A percentile compares a stretch with the other conserved stretches of the same genome.
Evolutionary conservation across 129 eudicot species (phyloP).

Genomic region (Rutidosis leptorrhynchoides): DNA sequence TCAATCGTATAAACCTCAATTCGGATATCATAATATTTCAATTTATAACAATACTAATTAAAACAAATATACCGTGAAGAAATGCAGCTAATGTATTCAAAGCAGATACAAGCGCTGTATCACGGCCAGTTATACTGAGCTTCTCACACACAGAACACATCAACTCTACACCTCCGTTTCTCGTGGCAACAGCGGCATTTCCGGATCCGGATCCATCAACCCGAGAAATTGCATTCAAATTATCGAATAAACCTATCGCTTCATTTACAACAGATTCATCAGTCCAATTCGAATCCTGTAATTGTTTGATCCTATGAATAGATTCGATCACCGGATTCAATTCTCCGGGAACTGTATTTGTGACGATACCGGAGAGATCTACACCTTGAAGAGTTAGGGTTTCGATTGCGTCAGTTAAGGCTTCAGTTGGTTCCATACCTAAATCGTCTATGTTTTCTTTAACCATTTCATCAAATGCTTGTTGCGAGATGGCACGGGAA

Average conservation of each 20-base stretch:
- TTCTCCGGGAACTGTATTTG: conserved; percentile 63
- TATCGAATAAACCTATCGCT: conserved; percentile 36
- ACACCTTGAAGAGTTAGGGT: conserved; percentile 94
- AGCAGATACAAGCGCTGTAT: conserved; percentile 37
- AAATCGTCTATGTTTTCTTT: conserved; percentile 75
- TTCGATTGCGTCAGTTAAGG: conserved; percentile 77
- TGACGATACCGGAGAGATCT: conserved; percentile 85
- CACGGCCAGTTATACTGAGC: conserved; percentile 20
- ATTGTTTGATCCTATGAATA: conserved; percentile 42
- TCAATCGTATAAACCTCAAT: neutral
- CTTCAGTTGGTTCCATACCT: conserved; percentile 80
- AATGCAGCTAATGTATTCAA: conserved; percentile 55
- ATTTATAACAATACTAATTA: neutral
- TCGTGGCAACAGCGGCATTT: conserved; percentile 69
- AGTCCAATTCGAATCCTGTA: conserved; percentile 23
- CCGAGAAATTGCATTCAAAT: conserved; percentile 20
- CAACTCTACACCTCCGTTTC: conserved; percentile 70
- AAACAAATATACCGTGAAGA: conserved; percentile 53
- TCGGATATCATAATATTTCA: conserved; percentile 2
- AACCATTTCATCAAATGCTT: conserved; percentile 85
- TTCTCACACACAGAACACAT: conserved; percentile 44
- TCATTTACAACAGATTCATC: conserved; percentile 33
- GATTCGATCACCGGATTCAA: conserved; percentile 67
- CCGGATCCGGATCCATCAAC: conserved; percentile 43
- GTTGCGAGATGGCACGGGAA: conserved; percentile 51